phyloP scores from a whole-genome alignment of 176 grass and related monocot species.

The Leersia perrieri region DNA sequence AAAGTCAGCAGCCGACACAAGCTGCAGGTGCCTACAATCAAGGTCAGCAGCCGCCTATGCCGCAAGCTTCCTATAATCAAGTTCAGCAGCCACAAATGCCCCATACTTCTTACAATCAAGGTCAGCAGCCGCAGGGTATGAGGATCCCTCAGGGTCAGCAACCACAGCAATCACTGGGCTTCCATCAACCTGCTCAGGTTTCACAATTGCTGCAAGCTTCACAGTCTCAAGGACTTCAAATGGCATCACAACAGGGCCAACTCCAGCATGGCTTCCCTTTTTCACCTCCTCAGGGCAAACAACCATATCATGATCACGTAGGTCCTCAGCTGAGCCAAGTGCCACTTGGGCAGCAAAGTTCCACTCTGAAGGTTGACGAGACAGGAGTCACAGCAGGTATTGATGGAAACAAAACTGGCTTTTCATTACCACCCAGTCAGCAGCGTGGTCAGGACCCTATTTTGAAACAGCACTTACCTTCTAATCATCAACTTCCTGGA shows the following conservation, averaged over 20 bases:
- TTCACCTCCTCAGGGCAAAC: slow-evolving; percentile 42
- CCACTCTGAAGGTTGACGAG: slow-evolving; percentile 40
- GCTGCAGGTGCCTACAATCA: slow-evolving; percentile 16
- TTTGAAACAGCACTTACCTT: slow-evolving; percentile 38
- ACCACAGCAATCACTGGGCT: slow-evolving; percentile 37
- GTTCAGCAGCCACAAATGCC: slow-evolving; percentile 46
- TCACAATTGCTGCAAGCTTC: slow-evolving; percentile 25
- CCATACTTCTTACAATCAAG: slow-evolving; percentile 48
- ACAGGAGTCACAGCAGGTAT: neutral
- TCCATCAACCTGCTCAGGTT: slow-evolving; percentile 47
- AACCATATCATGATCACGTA: slow-evolving; percentile 23
- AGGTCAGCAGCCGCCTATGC: slow-evolving; percentile 15
- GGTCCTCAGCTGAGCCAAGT: slow-evolving; percentile 33
- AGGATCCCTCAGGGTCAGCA: slow-evolving; percentile 48
- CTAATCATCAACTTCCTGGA: slow-evolving; percentile 50
- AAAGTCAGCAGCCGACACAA: slow-evolving; percentile 32
- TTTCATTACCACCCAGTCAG: slow-evolving; percentile 53
- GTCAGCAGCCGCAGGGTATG: slow-evolving; percentile 47
- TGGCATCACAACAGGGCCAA: slow-evolving; percentile 42
- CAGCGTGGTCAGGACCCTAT: slow-evolving; percentile 40
- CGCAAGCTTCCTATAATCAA: slow-evolving; percentile 42
- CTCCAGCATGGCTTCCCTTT: slow-evolving; percentile 39
- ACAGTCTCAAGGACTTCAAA: slow-evolving; percentile 51
- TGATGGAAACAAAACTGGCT: slow-evolving; percentile 47
- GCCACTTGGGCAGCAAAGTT: slow-evolving; percentile 45